Conservation (phyloP, 2,329 filamentous ascomycete genomes). For the Diaporthe vexans region DNA sequence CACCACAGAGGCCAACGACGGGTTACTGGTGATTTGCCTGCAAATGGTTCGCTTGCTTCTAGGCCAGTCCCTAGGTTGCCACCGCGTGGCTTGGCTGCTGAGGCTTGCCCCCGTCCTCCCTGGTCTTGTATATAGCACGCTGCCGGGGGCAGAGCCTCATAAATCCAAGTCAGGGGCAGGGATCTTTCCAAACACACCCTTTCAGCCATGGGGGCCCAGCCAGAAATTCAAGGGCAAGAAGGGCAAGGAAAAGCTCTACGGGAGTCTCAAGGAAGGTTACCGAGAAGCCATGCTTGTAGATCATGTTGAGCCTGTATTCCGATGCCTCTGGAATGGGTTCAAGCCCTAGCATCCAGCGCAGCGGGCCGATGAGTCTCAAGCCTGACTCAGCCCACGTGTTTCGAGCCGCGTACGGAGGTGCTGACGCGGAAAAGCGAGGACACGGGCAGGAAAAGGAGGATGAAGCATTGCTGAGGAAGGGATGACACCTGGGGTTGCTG, state of each 20-base stretch:
- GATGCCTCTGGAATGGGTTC: neutral
- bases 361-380: neutral
- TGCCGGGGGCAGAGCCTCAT: slow-evolving; percentile 20
- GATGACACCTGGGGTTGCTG: neutral
- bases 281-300: slow-evolving; percentile 20
- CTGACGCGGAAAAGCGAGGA: slow-evolving; percentile 1
- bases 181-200: slow-evolving; percentile 31
- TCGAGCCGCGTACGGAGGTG: slow-evolving; percentile 1
- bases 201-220: neutral
- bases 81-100: slow-evolving; percentile 20
- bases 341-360: neutral
- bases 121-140: slow-evolving; percentile 16
- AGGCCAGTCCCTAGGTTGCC: neutral
- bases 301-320: slow-evolving; percentile 5
- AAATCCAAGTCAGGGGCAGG: slow-evolving; percentile 25
- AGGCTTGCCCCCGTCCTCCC: neutral
- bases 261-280: slow-evolving; percentile 32
- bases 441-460: neutral
- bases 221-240: slow-evolving; percentile 5
- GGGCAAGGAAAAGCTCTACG: slow-evolving; percentile 29
- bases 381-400: slow-evolving; percentile 19
- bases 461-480: slow-evolving; percentile 25
- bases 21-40: neutral
- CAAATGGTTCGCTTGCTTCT: neutral
- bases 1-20: neutral